Evolutionary conservation across 306 rosid genomes (phyloP), one percentile per base, ranked within the genome.

Genomic region (Trifolium subterraneum): DNA sequence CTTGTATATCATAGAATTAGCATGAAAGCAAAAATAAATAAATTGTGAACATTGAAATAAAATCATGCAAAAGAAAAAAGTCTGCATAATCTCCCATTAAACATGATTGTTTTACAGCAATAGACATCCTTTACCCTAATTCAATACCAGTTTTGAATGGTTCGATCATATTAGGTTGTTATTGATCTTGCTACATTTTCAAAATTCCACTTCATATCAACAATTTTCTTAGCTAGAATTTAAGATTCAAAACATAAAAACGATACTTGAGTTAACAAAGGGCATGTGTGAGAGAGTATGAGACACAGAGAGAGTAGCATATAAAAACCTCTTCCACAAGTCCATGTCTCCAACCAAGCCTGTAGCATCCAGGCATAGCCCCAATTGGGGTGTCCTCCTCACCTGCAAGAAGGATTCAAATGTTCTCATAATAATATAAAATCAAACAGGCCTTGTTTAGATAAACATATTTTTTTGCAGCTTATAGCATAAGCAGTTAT

Each of bases 271-370:
- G 63, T 52, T 38, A 39, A 62, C 35, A 64, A 18, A 48, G 36
- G 66, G 36, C 67, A 55, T 7, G 73, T 44, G 48, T 19, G 16
- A 78, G 27, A 51, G 72, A n/a, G n/a, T 29, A 42, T 12, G 50
- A 78, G 42, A 50, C 13, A 36, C 9, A 52, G 7, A 55, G 68
- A 42, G 56, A 52, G 63, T 14, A 47, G 64, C 41, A 74, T 67
- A 48, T 65, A 81, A 69, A 29, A 85, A 93, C 98, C 96, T 94
- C 93, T 82, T 94, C 87, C 54, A 92, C 79, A 74, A 92, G 99
- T 74, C 99, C 97, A 78, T 87, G 95, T 78, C 99, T 92, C 99
- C 99, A 94, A 10, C 97, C 97, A 81, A 92, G 97, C 88, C 97
- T 80, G 75, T 87, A 94, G 69, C 96, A 94, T 77, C 99, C 99